Evolutionary conservation across 192 early-diverging fungal species (phyloP).

Genomic region (Kickxella alabastrina): DNA sequence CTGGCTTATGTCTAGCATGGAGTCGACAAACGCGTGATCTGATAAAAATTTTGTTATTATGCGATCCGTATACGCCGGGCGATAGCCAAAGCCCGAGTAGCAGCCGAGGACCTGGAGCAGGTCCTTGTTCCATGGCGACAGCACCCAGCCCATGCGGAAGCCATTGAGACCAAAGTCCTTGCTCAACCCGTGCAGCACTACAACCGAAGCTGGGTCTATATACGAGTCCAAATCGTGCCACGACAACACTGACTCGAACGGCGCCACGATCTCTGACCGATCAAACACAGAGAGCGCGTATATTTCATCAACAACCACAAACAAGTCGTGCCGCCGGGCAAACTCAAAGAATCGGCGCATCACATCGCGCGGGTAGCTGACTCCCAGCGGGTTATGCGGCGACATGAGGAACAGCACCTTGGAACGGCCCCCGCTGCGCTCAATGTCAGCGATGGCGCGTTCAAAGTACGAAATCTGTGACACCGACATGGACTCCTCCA

Average conservation of each 20-base stretch:
- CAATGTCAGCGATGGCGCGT: constrained; percentile 42
- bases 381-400: constrained; percentile 71
- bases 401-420: constrained; percentile 63
- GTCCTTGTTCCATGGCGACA: constrained; percentile 61
- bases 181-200: constrained; percentile 75
- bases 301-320: constrained; percentile 76
- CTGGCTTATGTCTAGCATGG: constrained; percentile 60
- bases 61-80: constrained; percentile 60
- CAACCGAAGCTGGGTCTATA: constrained; percentile 60
- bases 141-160: constrained; percentile 60
- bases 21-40: constrained; percentile 56
- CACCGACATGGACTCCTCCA: constrained; percentile 37
- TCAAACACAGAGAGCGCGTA: constrained; percentile 69
- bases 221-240: constrained; percentile 54
- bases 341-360: constrained; percentile 59
- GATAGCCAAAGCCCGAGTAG: constrained; percentile 60
- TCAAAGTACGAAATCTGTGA: constrained; percentile 54
- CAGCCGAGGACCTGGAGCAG: constrained; percentile 12
- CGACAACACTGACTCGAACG: constrained; percentile 66
- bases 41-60: constrained; percentile 55
- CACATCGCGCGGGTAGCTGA: constrained; percentile 52
- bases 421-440: constrained; percentile 35
- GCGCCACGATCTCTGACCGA: constrained; percentile 19
- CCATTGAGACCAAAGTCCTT: constrained; percentile 85
- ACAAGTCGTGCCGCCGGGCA: constrained; percentile 59